phyloP scores from a whole-genome alignment of 352 stramenopile species.

The Lagenidium giganteum region DNA sequence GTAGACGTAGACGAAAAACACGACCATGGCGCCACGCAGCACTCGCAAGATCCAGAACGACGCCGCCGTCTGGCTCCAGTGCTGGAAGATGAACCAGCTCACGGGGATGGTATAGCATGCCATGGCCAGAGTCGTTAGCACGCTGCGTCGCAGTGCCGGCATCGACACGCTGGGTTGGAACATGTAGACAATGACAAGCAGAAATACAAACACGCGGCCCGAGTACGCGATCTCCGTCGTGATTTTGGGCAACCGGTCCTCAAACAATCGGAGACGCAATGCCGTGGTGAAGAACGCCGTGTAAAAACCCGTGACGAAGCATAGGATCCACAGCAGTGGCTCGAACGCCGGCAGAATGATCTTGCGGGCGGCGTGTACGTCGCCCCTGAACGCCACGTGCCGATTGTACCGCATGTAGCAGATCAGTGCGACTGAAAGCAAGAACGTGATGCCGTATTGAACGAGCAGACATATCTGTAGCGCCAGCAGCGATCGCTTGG shows the following conservation, averaged over 20 bases:
- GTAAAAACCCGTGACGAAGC: conserved; percentile 25
- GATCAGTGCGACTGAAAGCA: too few relatives aligned
- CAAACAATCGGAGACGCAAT: conserved; percentile 24
- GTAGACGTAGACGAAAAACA: conserved; percentile 25
- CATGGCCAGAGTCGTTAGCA: conserved; percentile 29
- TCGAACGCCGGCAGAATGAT: conserved; percentile 65
- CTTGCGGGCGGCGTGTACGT: conserved; percentile 44
- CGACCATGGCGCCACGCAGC: conserved; percentile 8
- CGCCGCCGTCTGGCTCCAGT: neutral
- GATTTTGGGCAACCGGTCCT: conserved; percentile 14
- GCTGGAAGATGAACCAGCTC: conserved; percentile 14
- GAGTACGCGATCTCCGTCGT: conserved; percentile 43
- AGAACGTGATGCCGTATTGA: too few relatives aligned
- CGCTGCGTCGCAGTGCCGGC: conserved; percentile 29
- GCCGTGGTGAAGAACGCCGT: too few relatives aligned
- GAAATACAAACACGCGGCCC: conserved; percentile 42
- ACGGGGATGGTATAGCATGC: conserved; percentile 29
- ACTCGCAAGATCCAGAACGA: conserved; percentile 6
- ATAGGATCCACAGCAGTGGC: conserved; percentile 54
- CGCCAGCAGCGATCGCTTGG: too few relatives aligned
- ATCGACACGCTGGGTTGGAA: conserved; percentile 50
- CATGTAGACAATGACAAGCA: conserved; percentile 44
- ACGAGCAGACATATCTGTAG: too few relatives aligned
- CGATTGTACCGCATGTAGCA: conserved; percentile 65
- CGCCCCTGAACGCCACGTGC: conserved; percentile 36